These are phyloP conservation scores for Planoprotostelium fungivorum DNA, from an alignment of 78 protist genomes.

Conservation along the genomic window DNA sequence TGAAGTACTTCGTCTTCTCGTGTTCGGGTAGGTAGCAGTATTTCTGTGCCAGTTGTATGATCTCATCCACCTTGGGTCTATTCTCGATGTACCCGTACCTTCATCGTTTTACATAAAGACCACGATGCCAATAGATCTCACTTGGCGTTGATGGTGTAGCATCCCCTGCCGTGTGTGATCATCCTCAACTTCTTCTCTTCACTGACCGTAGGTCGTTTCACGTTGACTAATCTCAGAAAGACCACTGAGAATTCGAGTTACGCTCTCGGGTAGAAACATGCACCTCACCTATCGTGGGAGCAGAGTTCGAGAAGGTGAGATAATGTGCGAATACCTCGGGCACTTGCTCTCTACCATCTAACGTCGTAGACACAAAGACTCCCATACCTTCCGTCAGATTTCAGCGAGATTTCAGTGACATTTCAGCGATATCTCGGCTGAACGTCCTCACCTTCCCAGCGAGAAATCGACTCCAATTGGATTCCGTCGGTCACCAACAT, in stretches of 20 bases:
- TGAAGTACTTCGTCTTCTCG: neutral
- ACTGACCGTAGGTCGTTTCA: neutral
- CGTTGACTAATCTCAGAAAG: neutral
- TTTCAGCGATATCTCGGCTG: no score
- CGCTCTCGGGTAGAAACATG: neutral
- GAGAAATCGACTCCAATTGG: neutral
- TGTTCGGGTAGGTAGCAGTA: neutral
- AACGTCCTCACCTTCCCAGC: no score
- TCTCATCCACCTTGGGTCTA: neutral
- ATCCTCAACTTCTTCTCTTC: neutral
- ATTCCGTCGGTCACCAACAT: neutral
- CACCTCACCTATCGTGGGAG: neutral
- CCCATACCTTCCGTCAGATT: no score
- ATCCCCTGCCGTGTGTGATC: neutral
- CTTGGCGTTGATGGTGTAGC: neutral
- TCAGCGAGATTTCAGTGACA: no score
- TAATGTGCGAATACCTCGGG: neutral
- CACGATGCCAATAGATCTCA: no score
- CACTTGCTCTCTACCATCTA: neutral
- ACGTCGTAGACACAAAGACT: neutral
- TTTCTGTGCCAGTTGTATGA: neutral
- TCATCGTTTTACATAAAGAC: no score
- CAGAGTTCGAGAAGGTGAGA: neutral
- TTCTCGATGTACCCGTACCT: neutral
- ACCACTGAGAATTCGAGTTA: neutral